Base-by-base conservation (phyloP, 495 filamentous ascomycete genomes). In the Rhypophila decipiens region DNA sequence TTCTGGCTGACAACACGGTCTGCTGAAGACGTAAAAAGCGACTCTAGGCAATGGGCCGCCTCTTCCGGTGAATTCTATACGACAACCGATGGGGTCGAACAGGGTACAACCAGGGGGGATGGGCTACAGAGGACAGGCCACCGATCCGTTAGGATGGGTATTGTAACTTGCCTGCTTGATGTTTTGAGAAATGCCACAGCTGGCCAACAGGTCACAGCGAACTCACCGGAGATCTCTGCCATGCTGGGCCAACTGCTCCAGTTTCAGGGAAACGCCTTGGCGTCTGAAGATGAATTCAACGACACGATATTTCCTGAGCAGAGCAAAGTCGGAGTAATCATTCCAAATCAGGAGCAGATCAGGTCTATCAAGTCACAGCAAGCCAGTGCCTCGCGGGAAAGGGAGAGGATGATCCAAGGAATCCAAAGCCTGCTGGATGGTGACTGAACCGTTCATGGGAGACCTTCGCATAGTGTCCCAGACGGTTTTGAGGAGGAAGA, bases 201-300 rank as follows among this genome's bases (percentile, higher is more conserved):
- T 39, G 15, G 38, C 7, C 15, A 39, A 5, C 17, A 39, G 17
- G 38, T 20, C 20, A 39, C 38, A 19, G 38, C 38, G n/a, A 20
- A 20, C 38, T 39, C 38, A 4, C 15, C 15, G 17, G 38, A 39
- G 38, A 39, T 39, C 20, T 39, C 38, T 20, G 38, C 38, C 15
- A 39, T 39, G 20, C 38, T 39, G 15, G 38, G 5, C 5, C 38
- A 19, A 18, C 38, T 39, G 38, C 38, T 18, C 15, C 38, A 39
- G 38, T 39, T 39, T 39, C 8, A 39, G 15, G 20, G n/a, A 20
- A 20, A 20, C 38, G 38, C 38, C 15, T 20, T 39, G 20, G 22
- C n/a, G n/a, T 39, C 38, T 18, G 38, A 39, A 15, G 38, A 39
- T 39, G 38, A 39, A 39, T 20, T 39, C 38, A 12, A 20, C 38